Evolutionary conservation across 169 alveolate species (phyloP).

Genomic region (Amoebophrya sp.): DNA sequence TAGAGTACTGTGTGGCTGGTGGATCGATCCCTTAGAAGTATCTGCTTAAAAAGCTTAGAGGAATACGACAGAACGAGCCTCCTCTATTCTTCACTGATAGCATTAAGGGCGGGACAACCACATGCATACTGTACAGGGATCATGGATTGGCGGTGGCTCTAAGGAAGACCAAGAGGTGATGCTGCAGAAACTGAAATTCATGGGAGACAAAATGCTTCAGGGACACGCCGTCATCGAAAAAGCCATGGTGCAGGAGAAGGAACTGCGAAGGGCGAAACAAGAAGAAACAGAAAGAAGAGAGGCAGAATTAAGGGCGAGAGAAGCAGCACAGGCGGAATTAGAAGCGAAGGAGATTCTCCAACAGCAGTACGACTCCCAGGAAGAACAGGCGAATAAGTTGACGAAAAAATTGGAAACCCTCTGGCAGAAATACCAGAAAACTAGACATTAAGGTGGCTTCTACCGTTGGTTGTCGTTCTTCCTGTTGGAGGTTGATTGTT

Average conservation of each 20-base stretch:
- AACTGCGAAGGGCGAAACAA: not conserved
- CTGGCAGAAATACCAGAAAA: not conserved
- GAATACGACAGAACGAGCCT: no score
- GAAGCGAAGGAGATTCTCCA: not conserved
- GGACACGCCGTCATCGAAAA: not conserved
- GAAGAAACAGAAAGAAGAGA: not conserved
- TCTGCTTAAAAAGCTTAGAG: no score
- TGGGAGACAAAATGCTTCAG: not conserved
- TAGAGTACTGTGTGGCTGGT: no score
- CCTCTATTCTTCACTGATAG: no score
- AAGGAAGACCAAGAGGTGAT: not conserved
- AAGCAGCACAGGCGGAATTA: not conserved
- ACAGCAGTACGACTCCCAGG: not conserved
- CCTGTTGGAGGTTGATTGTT: no score
- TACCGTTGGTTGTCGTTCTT: no score
- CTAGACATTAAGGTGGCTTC: no score
- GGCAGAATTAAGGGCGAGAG: not conserved
- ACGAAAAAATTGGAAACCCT: not conserved
- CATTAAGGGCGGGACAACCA: no score
- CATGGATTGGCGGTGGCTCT: no score
- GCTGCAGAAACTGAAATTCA: not conserved
- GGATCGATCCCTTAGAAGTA: no score
- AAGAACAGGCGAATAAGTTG: not conserved
- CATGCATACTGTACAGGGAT: no score
- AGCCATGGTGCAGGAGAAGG: not conserved